Conservation (phyloP, 2,329 filamentous ascomycete species). For the Neopestalotiopsis sp. region DNA sequence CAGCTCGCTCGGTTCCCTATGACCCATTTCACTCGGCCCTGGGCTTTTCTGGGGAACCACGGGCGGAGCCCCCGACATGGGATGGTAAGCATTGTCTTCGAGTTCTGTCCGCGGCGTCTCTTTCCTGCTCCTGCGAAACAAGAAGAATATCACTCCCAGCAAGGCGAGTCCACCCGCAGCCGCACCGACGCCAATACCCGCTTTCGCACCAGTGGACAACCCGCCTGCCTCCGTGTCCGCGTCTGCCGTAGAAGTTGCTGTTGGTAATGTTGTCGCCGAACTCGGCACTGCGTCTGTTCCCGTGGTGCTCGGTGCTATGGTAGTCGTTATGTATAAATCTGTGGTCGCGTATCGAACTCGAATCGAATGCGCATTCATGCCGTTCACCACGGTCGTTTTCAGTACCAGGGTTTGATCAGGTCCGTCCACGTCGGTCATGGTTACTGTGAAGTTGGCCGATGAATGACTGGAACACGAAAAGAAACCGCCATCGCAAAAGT, state of each 20-base stretch:
- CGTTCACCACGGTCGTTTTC: neutral
- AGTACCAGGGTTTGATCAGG: neutral
- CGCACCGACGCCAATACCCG: conserved; percentile 4
- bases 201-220: conserved; percentile 3
- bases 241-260: neutral
- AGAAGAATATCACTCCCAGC: conserved; percentile 3
- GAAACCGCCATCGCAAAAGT: conserved; percentile 5
- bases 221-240: neutral
- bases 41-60: neutral
- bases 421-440: neutral
- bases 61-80: neutral
- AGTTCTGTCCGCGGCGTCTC: neutral
- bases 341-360: conserved; percentile 1
- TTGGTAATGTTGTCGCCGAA: neutral
- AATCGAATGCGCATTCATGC: conserved; percentile 13
- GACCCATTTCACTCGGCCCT: neutral
- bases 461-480: conserved; percentile 4
- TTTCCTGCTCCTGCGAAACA: neutral
- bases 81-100: neutral
- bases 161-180: neutral
- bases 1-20: neutral
- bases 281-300: neutral
- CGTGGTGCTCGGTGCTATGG: neutral
- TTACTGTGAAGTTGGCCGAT: neutral
- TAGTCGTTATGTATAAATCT: neutral